Percentiles rank a stretch among this genome's conserved stretches.
phyloP scores from a whole-genome alignment of 179 eudicot species.

The Corrigiola litoralis region DNA sequence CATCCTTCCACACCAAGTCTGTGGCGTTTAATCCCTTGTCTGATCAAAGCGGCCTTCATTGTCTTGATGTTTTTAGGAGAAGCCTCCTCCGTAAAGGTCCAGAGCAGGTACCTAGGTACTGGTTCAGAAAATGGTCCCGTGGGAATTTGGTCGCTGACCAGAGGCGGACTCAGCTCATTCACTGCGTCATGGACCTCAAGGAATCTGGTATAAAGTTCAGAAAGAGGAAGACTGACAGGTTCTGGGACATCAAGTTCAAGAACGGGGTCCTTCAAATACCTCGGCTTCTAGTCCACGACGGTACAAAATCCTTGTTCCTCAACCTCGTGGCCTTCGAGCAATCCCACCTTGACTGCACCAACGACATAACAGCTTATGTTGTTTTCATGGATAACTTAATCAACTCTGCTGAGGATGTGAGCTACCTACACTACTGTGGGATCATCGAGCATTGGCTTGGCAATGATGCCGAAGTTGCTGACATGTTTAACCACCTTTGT shows the following conservation, averaged over 20 bases:
- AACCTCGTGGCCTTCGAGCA: conserved; percentile 87
- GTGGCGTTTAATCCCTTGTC: conserved; percentile 58
- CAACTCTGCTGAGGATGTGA: conserved; percentile 63
- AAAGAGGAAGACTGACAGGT: conserved; percentile 63
- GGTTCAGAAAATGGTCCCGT: conserved; percentile 66
- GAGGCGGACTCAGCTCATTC: conserved; percentile 71
- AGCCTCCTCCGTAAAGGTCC: conserved; percentile 63
- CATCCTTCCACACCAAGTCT: conserved; percentile 26
- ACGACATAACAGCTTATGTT: conserved; percentile 79
- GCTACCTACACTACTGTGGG: conserved; percentile 73
- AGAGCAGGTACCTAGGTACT: conserved; percentile 42
- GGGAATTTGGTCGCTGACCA: conserved; percentile 49
- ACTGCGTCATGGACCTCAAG: conserved; percentile 68
- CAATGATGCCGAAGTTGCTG: conserved; percentile 78
- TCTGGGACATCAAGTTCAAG: conserved; percentile 78
- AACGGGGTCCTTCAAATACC: conserved; percentile 67
- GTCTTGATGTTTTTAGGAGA: conserved; percentile 70
- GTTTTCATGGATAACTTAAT: conserved; percentile 91
- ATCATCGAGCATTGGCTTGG: conserved; percentile 93
- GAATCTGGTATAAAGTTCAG: conserved; percentile 73
- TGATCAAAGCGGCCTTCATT: conserved; percentile 63
- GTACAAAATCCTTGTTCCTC: conserved; percentile 77
- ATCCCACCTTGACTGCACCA: conserved; percentile 65
- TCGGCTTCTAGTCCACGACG: conserved; percentile 69
- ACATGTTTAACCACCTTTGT: conserved; percentile 72